Percentiles rank a stretch among this genome's conserved stretches.
phyloP scores from a whole-genome alignment of 345 rosid species.

The Lenwebbia sp. region DNA sequence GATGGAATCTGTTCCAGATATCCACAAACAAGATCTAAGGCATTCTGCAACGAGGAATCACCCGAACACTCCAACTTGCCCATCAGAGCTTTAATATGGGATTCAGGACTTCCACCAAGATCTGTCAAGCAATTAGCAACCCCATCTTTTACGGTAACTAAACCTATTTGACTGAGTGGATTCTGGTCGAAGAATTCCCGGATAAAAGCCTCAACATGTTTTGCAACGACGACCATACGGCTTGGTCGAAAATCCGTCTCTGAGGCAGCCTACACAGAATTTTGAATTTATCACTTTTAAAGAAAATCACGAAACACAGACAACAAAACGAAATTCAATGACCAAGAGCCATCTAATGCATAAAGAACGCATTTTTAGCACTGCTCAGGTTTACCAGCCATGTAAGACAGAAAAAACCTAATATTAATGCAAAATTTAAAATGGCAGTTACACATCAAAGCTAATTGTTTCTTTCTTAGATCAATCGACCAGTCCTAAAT shows the following conservation, averaged over 20 bases:
- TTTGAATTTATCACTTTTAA: background rate
- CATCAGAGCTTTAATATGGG: slow-evolving; percentile 78
- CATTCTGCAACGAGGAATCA: slow-evolving; percentile 84
- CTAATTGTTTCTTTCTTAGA: background rate
- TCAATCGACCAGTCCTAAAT: background rate
- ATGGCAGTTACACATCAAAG: background rate
- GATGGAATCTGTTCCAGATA: slow-evolving; percentile 73
- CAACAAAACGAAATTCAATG: background rate
- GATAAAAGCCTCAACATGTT: slow-evolving; percentile 66
- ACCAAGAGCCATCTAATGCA: background rate
- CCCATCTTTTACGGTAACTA: slow-evolving; percentile 72
- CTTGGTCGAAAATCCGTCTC: slow-evolving; percentile 71
- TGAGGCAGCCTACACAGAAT: slow-evolving; percentile 58
- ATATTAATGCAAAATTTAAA: background rate
- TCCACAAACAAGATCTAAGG: slow-evolving; percentile 58
- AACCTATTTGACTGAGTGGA: slow-evolving; percentile 80
- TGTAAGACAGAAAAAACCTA: background rate
- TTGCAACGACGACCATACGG: slow-evolving; percentile 65
- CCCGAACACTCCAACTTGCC: slow-evolving; percentile 74
- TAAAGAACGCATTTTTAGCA: background rate
- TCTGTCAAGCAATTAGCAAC: slow-evolving; percentile 71
- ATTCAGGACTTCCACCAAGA: slow-evolving; percentile 94
- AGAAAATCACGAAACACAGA: fast-evolving
- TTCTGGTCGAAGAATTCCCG: slow-evolving; percentile 93
- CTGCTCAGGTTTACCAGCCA: background rate